phyloP scores from a whole-genome alignment of 352 stramenopile genomes.

The Phytophthora hibernalis region DNA sequence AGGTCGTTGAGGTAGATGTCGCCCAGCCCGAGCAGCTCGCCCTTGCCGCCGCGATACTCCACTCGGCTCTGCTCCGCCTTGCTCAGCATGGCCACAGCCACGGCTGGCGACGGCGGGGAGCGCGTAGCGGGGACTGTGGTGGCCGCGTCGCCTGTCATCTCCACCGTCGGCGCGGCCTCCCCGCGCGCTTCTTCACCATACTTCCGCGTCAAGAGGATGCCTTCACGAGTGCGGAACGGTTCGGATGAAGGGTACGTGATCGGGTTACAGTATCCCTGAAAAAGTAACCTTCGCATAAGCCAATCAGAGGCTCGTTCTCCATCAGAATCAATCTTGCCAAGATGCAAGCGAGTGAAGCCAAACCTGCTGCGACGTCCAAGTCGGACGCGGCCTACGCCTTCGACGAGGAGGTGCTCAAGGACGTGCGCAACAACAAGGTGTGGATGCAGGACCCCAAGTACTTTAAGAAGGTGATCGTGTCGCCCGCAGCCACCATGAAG shows the following conservation, averaged over 20 bases:
- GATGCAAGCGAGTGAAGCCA: constrained; percentile 39
- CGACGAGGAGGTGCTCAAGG: constrained; percentile 86
- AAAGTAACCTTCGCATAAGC: neutral
- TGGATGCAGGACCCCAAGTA: constrained; percentile 95
- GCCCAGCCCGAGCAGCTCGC: constrained; percentile 69
- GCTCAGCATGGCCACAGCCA: constrained; percentile 66
- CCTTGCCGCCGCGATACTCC: constrained; percentile 58
- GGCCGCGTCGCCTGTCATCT: constrained; percentile 12
- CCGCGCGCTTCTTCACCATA: constrained; percentile 58
- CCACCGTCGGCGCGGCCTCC: constrained; percentile 20
- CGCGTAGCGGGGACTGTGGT: neutral
- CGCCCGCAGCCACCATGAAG: constrained; percentile 94
- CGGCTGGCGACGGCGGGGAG: constrained; percentile 36
- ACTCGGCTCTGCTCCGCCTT: constrained; percentile 63
- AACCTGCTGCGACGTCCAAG: constrained; percentile 31
- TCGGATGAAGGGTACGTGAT: neutral
- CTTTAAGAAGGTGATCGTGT: constrained; percentile 97
- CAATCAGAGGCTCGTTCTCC: constrained; percentile 10
- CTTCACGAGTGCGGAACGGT: constrained; percentile 6
- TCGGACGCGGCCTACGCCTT: constrained; percentile 82
- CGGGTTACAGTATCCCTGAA: neutral
- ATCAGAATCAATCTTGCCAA: constrained; percentile 29
- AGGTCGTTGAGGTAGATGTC: constrained; percentile 91
- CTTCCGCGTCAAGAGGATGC: constrained; percentile 10
- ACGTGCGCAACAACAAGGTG: constrained; percentile 88